A percentile compares a stretch with the other conserved stretches of the same genome.
Conservation (phyloP, 345 rosid genomes). For the Geranium rotundifolium region DNA sequence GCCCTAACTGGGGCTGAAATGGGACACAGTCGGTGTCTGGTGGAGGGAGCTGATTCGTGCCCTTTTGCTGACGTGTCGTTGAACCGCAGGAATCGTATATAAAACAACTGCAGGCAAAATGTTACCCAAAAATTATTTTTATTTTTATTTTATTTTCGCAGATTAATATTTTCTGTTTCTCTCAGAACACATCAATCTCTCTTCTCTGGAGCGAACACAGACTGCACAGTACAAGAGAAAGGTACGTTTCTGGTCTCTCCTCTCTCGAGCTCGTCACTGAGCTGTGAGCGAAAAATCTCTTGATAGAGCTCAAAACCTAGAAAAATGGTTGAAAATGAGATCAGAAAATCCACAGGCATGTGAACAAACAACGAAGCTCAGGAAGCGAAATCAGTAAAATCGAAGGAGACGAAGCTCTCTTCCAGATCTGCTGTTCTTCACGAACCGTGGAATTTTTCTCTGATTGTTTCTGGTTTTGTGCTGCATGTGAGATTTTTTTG, state of each 20-base stretch:
- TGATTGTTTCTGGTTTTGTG: not conserved
- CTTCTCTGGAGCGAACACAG: not conserved
- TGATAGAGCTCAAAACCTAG: not conserved
- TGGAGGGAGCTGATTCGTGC: too few species aligned
- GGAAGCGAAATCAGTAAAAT: not conserved
- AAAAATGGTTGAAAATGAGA: not conserved
- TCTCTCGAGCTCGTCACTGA: not conserved
- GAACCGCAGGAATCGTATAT: too few species aligned
- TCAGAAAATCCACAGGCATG: not conserved
- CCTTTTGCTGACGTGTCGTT: too few species aligned
- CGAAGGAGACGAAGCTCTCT: not conserved
- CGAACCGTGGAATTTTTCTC: not conserved
- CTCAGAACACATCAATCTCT: not conserved
- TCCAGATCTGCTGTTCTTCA: not conserved
- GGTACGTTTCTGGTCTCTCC: constrained; percentile 2
- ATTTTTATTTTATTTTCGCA: too few species aligned
- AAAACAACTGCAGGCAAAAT: too few species aligned
- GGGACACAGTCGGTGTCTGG: too few species aligned
- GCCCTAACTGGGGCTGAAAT: too few species aligned
- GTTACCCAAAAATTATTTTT: too few species aligned
- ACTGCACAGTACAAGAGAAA: not conserved
- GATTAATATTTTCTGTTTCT: too few species aligned
- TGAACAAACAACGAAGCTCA: not conserved
- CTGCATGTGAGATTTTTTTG: not conserved
- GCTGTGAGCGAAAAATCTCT: not conserved